These are phyloP conservation scores for Boletellus sp. DNA, from an alignment of 768 basidiomycete species.

Conservation along the genomic window DNA sequence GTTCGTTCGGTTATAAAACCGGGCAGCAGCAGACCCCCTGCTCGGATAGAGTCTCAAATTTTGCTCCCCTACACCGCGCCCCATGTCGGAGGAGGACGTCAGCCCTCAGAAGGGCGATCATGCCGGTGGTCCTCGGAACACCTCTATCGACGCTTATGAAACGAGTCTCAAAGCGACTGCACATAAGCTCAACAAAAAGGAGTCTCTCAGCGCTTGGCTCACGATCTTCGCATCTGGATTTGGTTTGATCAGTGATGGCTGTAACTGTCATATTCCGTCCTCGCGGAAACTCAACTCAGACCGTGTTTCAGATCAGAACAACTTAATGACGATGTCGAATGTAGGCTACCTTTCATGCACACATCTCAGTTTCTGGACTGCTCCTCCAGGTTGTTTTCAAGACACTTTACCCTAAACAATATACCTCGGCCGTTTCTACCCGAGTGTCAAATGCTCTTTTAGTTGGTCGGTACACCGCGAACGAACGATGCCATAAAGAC, in stretches of 20 bases:
- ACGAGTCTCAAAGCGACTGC: slow-evolving; percentile 19
- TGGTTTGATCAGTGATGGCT: slow-evolving; percentile 63
- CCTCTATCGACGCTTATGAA: slow-evolving; percentile 24
- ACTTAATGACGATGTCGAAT: slow-evolving; percentile 67
- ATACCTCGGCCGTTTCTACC: slow-evolving; percentile 60
- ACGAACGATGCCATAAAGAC: neutral
- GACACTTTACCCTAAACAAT: slow-evolving; percentile 56
- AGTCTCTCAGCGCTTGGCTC: slow-evolving; percentile 54
- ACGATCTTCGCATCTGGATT: slow-evolving; percentile 63
- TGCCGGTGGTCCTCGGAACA: slow-evolving; percentile 10
- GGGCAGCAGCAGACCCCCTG: neutral
- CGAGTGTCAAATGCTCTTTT: slow-evolving; percentile 68
- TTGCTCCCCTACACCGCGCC: neutral
- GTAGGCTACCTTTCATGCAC: slow-evolving; percentile 29
- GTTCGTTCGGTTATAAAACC: slow-evolving; percentile 28
- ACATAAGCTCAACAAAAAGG: slow-evolving; percentile 32
- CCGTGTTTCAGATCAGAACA: slow-evolving; percentile 54
- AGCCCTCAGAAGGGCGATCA: slow-evolving; percentile 6
- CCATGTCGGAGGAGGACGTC: slow-evolving; percentile 25
- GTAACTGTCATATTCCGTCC: slow-evolving; percentile 29
- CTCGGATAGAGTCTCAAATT: neutral
- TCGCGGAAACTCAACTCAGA: slow-evolving; percentile 5
- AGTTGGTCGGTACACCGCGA: slow-evolving; percentile 44
- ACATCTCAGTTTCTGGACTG: slow-evolving; percentile 5
- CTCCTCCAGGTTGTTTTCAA: slow-evolving; percentile 57